Evolutionary conservation across 768 basidiomycete genomes (phyloP), one percentile per base, ranked within the genome.

Genomic region (Mrakia hoshinonis): DNA sequence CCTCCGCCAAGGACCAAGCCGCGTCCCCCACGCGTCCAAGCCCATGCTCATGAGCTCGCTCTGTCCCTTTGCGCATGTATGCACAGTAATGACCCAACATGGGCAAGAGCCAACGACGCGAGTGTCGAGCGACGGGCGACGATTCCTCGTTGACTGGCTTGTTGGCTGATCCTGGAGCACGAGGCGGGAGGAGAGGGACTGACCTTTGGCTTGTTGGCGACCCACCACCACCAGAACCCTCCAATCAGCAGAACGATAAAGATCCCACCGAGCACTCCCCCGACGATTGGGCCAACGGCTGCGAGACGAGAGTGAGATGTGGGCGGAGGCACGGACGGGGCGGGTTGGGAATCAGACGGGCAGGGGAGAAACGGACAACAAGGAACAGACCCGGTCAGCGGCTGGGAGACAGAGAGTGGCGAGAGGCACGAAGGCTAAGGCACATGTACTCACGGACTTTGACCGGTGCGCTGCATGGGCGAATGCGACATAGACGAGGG

Each of bases 201-300:
- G 39, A 64, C 63, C 29, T 48, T 54, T 26, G 66, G 66, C 51
- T 54, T 67, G 66, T 67, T 67, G 18, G 66, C 66, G 66, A 67
- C 66, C 66, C 66, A 67, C 68, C 68, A 69, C 68, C 68, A 69
- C 55, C 60, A 69, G 43, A 69, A 20, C 6, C 68, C 68, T 1
- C 54, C 68, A 18, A 39, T 55, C 2, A 69, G 39, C 3, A 69
- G 60, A 24, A 69, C 68, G 31, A 69, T 48, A 48, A 46, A 38
- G 46, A 69, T 20, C 22, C 68, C 68, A 2, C 43, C 68, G 26
- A 69, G 13, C 24, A 69, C 54, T 15, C 68, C 68, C 36, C 68
- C 68, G 0, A 69, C 43, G 68, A 69, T 62, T 20, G 68, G 58
- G 5, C 58, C 68, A 24, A 69, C 58, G 34, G 68, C 68, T 69